Evolutionary conservation across 2,329 filamentous ascomycete genomes (phyloP).

Genomic region (Colletotrichum gigasporum): DNA sequence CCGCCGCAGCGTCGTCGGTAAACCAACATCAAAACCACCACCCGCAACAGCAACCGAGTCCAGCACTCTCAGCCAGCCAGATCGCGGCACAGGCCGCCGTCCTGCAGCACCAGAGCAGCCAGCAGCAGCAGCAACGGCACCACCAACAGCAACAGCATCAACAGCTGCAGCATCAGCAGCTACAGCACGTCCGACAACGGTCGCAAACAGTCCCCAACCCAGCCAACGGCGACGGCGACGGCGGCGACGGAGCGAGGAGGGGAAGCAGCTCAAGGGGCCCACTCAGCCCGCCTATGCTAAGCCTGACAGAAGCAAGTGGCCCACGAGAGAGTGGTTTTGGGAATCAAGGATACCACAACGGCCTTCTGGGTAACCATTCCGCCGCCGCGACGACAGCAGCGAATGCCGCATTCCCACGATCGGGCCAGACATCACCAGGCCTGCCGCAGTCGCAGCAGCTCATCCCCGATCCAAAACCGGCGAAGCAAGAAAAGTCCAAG

Average conservation of each 20-base stretch:
- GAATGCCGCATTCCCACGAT: conserved; percentile 77
- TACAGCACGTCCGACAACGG: conserved; percentile 67
- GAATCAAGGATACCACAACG: conserved; percentile 66
- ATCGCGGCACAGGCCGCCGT: conserved; percentile 83
- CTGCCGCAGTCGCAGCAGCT: conserved; percentile 43
- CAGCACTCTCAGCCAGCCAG: conserved; percentile 71
- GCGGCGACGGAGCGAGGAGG: conserved; percentile 45
- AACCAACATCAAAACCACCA: conserved; percentile 15
- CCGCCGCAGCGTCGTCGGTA: conserved; percentile 36
- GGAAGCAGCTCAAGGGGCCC: conserved; percentile 58
- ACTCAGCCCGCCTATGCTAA: conserved; percentile 69
- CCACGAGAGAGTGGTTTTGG: conserved; percentile 66
- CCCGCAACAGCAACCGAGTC: conserved; percentile 34
- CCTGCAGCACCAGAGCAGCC: conserved; percentile 67
- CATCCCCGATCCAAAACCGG: conserved; percentile 63
- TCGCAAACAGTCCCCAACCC: conserved; percentile 77
- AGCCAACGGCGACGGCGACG: conserved; percentile 1
- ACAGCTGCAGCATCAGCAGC: conserved; percentile 66
- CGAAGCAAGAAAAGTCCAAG: conserved; percentile 75
- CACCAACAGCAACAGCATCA: conserved; percentile 62
- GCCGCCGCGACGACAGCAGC: conserved; percentile 76
- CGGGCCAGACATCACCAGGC: conserved; percentile 62
- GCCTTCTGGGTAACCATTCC: conserved; percentile 66
- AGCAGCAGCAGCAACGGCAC: conserved; percentile 34
- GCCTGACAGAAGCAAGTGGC: conserved; percentile 71